phyloP scores from a whole-genome alignment of 1,139 yeast genomes.

The Saccharomyces hybrid region DNA sequence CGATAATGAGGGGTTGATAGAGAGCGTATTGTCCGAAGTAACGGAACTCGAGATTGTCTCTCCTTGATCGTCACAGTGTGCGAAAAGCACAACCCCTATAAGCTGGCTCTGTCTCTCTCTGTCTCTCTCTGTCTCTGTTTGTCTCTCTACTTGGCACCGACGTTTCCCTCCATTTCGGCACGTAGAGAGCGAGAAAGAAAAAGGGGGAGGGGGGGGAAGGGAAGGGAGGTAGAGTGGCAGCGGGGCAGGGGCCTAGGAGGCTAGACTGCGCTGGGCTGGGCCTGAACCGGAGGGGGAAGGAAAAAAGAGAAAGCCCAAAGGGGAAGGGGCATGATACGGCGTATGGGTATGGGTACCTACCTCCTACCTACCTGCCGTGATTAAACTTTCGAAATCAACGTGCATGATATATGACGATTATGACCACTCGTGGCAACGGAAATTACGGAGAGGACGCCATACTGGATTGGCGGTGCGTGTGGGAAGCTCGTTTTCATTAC shows the following conservation, averaged over 20 bases:
- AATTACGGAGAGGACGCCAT: no score
- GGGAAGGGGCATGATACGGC: background rate
- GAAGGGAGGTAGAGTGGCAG: no score
- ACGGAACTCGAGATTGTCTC: background rate
- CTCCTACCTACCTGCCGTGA: background rate
- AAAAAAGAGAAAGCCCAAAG: background rate
- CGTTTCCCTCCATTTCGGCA: background rate
- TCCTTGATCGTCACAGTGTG: background rate
- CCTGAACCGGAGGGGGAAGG: background rate
- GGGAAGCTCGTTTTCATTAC: no score
- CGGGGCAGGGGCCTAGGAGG: background rate
- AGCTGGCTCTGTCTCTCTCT: background rate
- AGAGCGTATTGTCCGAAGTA: background rate
- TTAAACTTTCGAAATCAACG: background rate
- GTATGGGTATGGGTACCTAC: background rate
- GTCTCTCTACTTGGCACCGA: background rate
- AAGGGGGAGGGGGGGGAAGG: background rate
- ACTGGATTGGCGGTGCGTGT: no score
- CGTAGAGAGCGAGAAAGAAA: background rate
- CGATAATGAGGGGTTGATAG: background rate
- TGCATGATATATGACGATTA: background rate
- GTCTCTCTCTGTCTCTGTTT: background rate
- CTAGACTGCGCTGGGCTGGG: background rate
- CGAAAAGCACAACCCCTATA: background rate
- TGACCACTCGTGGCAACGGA: no score